These are phyloP conservation scores for Pyricularia grisea DNA, from an alignment of 2,329 filamentous ascomycete genomes.

Conservation along the genomic window DNA sequence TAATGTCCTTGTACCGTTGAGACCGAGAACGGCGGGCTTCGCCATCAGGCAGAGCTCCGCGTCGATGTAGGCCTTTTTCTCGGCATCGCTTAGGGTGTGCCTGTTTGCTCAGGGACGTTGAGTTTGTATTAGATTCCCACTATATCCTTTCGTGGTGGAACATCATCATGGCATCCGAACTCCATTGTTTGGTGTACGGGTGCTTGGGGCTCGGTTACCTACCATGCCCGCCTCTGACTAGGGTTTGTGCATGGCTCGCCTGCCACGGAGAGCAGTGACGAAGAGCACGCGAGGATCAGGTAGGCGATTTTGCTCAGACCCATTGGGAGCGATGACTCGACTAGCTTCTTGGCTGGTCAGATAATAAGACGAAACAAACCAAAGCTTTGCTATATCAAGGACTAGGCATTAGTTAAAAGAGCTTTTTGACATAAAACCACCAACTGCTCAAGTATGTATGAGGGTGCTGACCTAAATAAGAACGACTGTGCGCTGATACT, in stretches of 20 bases:
- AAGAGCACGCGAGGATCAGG: neutral
- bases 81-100: conserved; percentile 15
- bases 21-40: conserved; percentile 10
- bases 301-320: neutral
- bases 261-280: neutral
- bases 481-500: too few species aligned
- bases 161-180: too few species aligned
- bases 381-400: too few species aligned
- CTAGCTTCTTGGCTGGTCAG: neutral
- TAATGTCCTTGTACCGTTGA: conserved; percentile 12
- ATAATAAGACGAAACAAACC: neutral
- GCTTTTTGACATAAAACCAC: neutral
- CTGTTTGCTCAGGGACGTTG: conserved; percentile 6
- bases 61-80: conserved; percentile 16
- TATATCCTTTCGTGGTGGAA: too few species aligned
- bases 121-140: neutral
- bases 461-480: too few species aligned
- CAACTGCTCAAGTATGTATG: neutral
- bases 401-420: neutral
- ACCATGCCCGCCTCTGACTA: neutral
- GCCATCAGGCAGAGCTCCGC: conserved; percentile 19
- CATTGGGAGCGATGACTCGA: neutral
- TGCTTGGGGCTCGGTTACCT: neutral
- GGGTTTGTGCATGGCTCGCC: neutral
- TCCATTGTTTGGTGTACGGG: neutral